These are phyloP conservation scores for Solanum aculeatissimum DNA, from an alignment of 305 asterid genomes.

Conservation along the genomic window DNA sequence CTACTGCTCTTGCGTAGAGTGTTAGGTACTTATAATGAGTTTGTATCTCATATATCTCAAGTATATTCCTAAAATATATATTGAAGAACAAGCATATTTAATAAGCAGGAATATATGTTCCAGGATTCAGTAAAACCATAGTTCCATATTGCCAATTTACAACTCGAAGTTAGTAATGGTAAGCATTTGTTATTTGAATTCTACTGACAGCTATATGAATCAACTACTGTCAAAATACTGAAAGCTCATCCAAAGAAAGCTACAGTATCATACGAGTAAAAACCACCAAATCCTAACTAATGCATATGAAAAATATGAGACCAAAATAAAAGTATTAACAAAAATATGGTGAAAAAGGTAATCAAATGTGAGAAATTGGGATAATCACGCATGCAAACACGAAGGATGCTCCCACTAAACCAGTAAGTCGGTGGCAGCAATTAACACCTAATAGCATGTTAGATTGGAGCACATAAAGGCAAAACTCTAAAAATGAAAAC, in stretches of 20 bases:
- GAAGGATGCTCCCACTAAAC: not conserved
- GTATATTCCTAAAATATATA: not conserved
- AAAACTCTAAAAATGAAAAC: not conserved
- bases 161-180: not conserved
- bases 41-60: not conserved
- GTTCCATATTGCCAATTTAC: not conserved
- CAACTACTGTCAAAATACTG: not conserved
- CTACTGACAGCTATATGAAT: not conserved
- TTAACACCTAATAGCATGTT: not conserved
- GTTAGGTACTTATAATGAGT: not conserved
- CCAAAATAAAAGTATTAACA: not conserved
- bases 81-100: not conserved
- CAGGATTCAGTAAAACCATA: not conserved
- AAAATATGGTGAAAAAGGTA: not conserved
- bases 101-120: not conserved
- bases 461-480: not conserved
- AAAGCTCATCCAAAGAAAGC: not conserved
- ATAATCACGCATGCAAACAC: not conserved
- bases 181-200: not conserved
- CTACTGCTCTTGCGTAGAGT: not conserved
- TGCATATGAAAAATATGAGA: not conserved
- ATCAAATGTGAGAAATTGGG: not conserved
- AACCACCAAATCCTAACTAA: not conserved
- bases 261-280: not conserved
- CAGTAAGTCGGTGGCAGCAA: not conserved